Evolutionary conservation across 2,329 filamentous ascomycete species (phyloP).

Genomic region (Zymoseptoria tritici): DNA sequence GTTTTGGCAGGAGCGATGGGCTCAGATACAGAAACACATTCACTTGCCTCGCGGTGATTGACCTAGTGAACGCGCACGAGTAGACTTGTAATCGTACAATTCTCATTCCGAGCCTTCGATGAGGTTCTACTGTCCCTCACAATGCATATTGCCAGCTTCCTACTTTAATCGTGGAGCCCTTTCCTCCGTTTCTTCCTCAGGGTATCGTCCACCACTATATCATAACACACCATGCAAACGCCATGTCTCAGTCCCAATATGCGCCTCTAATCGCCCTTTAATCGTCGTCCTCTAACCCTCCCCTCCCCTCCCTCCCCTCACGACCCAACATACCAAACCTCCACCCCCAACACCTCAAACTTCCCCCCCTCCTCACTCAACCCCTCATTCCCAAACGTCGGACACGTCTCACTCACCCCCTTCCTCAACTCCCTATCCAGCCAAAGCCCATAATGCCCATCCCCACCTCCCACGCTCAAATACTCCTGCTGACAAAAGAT

Average conservation of each 20-base stretch:
- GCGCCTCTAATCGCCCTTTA: not conserved
- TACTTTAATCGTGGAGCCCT: not conserved
- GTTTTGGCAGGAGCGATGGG: too few relatives aligned
- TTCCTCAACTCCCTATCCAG: slow-evolving; percentile 77
- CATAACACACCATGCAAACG: not conserved
- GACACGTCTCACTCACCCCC: slow-evolving; percentile 74
- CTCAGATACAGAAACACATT: too few relatives aligned
- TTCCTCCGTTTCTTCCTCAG: not conserved
- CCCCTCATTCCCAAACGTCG: slow-evolving; percentile 91
- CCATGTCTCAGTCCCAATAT: not conserved
- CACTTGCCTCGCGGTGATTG: too few relatives aligned
- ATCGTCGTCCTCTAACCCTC: not conserved
- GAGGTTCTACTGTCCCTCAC: too few relatives aligned
- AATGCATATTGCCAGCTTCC: not conserved
- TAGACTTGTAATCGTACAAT: too few relatives aligned
- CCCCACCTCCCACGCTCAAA: slow-evolving; percentile 75
- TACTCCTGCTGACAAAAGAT: slow-evolving; percentile 85
- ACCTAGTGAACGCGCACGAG: too few relatives aligned
- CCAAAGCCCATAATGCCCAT: slow-evolving; percentile 91
- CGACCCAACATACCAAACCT: slow-evolving; percentile 84
- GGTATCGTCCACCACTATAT: not conserved
- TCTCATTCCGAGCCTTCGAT: too few relatives aligned
- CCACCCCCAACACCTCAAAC: slow-evolving; percentile 83
- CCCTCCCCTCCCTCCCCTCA: slow-evolving; percentile 6
- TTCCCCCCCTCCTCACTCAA: slow-evolving; percentile 88